A percentile compares a stretch with the other conserved stretches of the same genome.
phyloP scores from a whole-genome alignment of 331 rosid genomes.

The Quercus tomentella region DNA sequence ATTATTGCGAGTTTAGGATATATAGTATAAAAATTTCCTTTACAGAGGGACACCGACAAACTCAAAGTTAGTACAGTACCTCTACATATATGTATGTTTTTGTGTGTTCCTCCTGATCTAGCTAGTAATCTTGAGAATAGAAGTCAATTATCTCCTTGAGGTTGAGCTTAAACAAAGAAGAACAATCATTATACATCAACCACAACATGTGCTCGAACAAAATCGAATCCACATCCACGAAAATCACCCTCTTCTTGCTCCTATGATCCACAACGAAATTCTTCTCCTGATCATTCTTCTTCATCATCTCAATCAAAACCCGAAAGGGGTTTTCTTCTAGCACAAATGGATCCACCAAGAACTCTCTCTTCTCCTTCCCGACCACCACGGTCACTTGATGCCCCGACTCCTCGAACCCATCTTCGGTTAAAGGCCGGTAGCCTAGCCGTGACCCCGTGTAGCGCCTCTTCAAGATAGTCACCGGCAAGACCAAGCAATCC shows the following conservation, averaged over 20 bases:
- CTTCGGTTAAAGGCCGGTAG: conserved; percentile 39
- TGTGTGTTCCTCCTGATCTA: background rate
- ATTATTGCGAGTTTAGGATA: too few relatives aligned
- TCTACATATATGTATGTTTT: background rate
- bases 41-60: background rate
- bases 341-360: conserved; percentile 75
- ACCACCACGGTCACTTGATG: conserved; percentile 69
- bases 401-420: conserved; percentile 25
- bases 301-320: conserved; percentile 54
- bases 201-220: conserved; percentile 94
- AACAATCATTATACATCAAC: conserved; percentile 74
- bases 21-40: background rate
- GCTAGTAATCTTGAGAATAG: conserved; percentile 62
- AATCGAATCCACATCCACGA: conserved; percentile 80
- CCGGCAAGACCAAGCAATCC: conserved; percentile 81
- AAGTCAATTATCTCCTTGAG: conserved; percentile 79
- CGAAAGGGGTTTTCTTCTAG: conserved; percentile 69
- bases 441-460: conserved; percentile 40
- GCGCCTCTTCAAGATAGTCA: conserved; percentile 41
- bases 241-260: conserved; percentile 32
- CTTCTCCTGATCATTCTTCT: conserved; percentile 14
- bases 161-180: conserved; percentile 71
- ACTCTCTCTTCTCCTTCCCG: conserved; percentile 78
- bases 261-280: background rate
- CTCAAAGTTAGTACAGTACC: conserved; percentile 11